These are phyloP conservation scores for Voacanga thouarsii DNA, from an alignment of 257 asterid genomes.

Conservation along the genomic window DNA sequence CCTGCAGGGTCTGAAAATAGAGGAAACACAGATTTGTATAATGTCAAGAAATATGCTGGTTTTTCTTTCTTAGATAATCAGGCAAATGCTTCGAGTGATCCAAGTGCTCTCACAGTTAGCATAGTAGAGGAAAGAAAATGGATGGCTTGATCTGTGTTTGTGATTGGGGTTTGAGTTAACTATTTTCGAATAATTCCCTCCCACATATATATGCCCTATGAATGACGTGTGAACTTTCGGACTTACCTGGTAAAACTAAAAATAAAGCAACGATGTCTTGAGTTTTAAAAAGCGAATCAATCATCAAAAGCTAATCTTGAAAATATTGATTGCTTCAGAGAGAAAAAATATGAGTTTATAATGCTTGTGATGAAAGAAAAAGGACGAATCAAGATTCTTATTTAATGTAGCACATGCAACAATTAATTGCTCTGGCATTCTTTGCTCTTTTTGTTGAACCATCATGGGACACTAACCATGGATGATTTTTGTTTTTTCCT, in stretches of 20 bases:
- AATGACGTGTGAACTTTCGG: neutral
- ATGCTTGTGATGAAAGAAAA: constrained; percentile 40
- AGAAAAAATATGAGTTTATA: neutral
- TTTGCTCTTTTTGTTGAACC: constrained; percentile 51
- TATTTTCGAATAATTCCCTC: neutral
- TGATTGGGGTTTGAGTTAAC: neutral
- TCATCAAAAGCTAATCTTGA: neutral
- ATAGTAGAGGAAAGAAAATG: too few species aligned
- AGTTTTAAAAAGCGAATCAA: neutral
- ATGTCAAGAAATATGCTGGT: too few species aligned
- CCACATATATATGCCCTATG: neutral
- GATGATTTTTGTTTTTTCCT: constrained; percentile 50
- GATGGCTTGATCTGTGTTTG: neutral
- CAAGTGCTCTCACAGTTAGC: too few species aligned
- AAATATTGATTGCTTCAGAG: constrained; percentile 14
- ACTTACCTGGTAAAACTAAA: neutral
- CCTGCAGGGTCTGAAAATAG: too few species aligned
- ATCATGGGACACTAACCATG: constrained; percentile 40
- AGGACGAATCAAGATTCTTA: constrained; percentile 30
- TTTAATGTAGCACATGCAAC: constrained; percentile 63
- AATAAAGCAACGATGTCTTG: constrained; percentile 1
- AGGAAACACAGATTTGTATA: too few species aligned
- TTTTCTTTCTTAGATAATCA: too few species aligned
- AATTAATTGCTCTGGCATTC: constrained; percentile 53
- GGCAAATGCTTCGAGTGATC: too few species aligned